Conservation (phyloP, 2,329 filamentous ascomycete species). For the Apiospora marii region DNA sequence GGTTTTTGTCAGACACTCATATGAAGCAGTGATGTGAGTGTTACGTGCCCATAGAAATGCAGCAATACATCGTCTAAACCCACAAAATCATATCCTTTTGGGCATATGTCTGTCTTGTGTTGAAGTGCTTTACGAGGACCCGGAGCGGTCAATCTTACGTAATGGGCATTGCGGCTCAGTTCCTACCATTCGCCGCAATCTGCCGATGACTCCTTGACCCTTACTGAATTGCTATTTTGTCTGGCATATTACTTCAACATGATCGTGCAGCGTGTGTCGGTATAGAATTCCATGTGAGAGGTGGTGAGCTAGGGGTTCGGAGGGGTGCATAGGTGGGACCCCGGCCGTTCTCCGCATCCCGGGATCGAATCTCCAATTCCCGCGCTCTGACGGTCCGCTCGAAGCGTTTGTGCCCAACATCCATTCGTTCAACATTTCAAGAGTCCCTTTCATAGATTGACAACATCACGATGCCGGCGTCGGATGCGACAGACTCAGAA, state of each 20-base stretch:
- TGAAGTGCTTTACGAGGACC: neutral
- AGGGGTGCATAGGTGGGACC: neutral
- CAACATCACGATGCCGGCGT: neutral
- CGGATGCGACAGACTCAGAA: neutral
- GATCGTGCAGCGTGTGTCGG: neutral
- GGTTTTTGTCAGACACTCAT: neutral
- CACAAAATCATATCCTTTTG: neutral
- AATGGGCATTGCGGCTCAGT: neutral
- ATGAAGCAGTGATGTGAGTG: neutral
- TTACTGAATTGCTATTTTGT: neutral
- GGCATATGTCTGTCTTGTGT: neutral
- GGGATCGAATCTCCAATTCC: conserved; percentile 20
- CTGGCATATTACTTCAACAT: neutral
- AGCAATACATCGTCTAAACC: neutral
- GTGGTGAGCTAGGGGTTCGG: neutral
- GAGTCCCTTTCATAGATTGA: neutral
- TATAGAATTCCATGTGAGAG: neutral
- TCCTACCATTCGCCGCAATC: neutral
- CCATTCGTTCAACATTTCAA: neutral
- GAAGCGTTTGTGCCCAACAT: neutral
- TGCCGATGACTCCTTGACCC: neutral
- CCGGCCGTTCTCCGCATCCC: conserved; percentile 13
- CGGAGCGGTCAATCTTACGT: no score
- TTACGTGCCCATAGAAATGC: neutral
- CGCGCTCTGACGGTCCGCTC: neutral